These are phyloP conservation scores for Alternaria novae-zelandiae DNA, from an alignment of 2,329 filamentous ascomycete genomes.

Conservation along the genomic window DNA sequence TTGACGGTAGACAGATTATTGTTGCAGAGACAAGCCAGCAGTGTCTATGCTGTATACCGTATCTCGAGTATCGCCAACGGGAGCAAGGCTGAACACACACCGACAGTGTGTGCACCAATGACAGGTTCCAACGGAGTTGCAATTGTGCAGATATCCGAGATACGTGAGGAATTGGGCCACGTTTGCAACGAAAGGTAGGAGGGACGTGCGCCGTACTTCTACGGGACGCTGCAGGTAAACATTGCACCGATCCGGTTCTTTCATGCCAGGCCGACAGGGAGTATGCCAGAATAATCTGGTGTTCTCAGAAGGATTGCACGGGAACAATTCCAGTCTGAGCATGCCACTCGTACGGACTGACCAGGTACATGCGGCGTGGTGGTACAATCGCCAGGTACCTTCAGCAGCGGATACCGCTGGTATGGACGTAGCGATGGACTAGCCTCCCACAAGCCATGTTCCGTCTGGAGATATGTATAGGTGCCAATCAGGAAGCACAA, in stretches of 20 bases:
- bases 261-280: slow-evolving; percentile 22
- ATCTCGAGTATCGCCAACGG: slow-evolving; percentile 35
- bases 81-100: slow-evolving; percentile 20
- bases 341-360: slow-evolving; percentile 14
- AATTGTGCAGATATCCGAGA: slow-evolving; percentile 23
- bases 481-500: not conserved
- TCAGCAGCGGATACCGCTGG: not conserved
- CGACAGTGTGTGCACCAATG: slow-evolving; percentile 25
- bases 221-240: slow-evolving; percentile 41
- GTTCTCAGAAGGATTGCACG: slow-evolving; percentile 9
- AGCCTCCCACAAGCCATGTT: not conserved
- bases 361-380: slow-evolving; percentile 3
- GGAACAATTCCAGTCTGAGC: slow-evolving; percentile 12
- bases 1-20: not conserved
- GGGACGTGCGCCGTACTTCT: slow-evolving; percentile 39
- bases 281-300: slow-evolving; percentile 17
- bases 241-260: slow-evolving; percentile 33
- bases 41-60: not conserved
- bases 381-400: not conserved
- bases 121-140: slow-evolving; percentile 6
- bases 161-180: slow-evolving; percentile 33
- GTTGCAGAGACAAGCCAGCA: not conserved
- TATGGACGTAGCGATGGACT: not conserved
- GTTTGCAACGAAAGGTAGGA: slow-evolving; percentile 38
- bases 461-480: not conserved